These are phyloP conservation scores for Escallonia rubra DNA, from an alignment of 129 eudicot genomes.

Conservation along the genomic window DNA sequence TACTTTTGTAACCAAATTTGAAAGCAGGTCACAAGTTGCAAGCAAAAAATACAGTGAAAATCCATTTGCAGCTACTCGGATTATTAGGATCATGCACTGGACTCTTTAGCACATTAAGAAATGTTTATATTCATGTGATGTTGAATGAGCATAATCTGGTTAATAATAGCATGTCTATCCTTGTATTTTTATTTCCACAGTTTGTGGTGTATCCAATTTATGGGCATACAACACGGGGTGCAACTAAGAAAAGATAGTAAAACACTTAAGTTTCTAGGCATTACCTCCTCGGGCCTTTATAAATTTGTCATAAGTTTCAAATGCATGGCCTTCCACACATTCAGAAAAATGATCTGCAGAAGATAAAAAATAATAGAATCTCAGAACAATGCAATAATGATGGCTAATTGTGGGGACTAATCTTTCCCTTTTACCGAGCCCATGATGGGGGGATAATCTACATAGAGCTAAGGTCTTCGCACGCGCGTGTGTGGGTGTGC, in stretches of 20 bases:
- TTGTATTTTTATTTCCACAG: too few species aligned
- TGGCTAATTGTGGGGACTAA: too few species aligned
- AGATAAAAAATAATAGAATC: conserved; percentile 1
- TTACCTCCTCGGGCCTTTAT: conserved; percentile 83
- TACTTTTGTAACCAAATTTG: too few species aligned
- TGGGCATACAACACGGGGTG: too few species aligned
- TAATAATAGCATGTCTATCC: too few species aligned
- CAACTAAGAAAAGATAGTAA: not conserved
- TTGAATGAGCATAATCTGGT: too few species aligned
- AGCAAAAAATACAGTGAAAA: not conserved
- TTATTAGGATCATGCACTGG: not conserved
- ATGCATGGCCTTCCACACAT: conserved; percentile 94
- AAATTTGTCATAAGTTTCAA: conserved; percentile 89
- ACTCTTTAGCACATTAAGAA: conserved; percentile 4
- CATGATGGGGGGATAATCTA: too few species aligned
- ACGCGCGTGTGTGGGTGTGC: too few species aligned
- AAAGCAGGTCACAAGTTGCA: too few species aligned
- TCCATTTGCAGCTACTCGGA: not conserved
- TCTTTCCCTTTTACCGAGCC: too few species aligned
- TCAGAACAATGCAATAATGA: not conserved
- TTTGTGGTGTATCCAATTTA: too few species aligned
- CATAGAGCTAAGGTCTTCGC: too few species aligned
- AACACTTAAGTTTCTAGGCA: not conserved
- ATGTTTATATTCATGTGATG: not conserved
- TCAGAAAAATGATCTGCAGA: conserved; percentile 96